Percentiles rank a stretch among this genome's conserved stretches.
Conservation (phyloP, 257 asterid genomes). For the Verbascum thapsus region DNA sequence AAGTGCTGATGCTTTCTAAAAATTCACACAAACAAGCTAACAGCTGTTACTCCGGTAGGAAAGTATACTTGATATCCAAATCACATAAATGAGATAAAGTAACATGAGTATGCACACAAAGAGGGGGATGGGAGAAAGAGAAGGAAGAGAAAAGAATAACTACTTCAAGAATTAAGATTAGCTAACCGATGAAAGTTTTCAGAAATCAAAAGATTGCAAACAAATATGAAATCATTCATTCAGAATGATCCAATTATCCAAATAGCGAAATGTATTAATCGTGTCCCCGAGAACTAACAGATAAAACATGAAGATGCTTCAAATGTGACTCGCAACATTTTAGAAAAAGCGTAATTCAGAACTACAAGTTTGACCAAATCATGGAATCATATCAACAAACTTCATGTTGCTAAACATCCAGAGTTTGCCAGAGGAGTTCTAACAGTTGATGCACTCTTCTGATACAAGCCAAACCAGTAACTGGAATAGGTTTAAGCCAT, state of each 20-base stretch:
- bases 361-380: conserved; percentile 7
- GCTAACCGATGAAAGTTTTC: not conserved
- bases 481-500: conserved; percentile 9
- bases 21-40: too few species aligned
- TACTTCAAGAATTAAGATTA: not conserved
- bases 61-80: too few species aligned
- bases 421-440: not conserved
- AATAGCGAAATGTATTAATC: not conserved
- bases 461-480: not conserved
- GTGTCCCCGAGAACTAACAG: not conserved
- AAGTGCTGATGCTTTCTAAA: too few species aligned
- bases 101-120: too few species aligned
- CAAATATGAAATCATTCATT: not conserved
- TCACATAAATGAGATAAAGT: too few species aligned
- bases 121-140: too few species aligned
- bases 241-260: not conserved
- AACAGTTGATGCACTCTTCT: not conserved
- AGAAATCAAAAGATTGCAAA: not conserved
- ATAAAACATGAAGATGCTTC: not conserved
- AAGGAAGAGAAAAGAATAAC: not conserved
- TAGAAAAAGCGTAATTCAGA: not conserved
- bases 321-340: not conserved
- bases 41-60: too few species aligned
- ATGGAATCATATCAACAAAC: not conserved
- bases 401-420: not conserved